phyloP scores from a whole-genome alignment of 2,329 filamentous ascomycete genomes.

The Penicillium sp. region DNA sequence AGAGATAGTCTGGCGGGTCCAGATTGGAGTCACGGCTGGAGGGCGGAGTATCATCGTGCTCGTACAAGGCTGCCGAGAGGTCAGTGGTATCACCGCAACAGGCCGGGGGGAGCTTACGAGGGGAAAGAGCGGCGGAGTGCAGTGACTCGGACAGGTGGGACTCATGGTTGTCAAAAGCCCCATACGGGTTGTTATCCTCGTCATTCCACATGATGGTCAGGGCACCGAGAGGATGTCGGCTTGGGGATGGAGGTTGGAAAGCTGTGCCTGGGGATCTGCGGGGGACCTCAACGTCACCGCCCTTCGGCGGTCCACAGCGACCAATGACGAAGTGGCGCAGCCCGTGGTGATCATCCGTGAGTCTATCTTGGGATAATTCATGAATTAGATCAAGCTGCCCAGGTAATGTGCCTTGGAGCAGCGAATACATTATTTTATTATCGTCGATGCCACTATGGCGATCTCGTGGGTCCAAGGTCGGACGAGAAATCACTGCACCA shows the following conservation, averaged over 20 bases:
- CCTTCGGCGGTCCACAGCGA: slow-evolving; percentile 3
- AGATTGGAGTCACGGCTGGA: slow-evolving; percentile 71
- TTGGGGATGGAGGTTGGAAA: slow-evolving; percentile 15
- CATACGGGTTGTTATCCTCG: slow-evolving; percentile 97
- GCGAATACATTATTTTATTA: too few species aligned
- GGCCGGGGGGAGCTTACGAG: slow-evolving; percentile 48
- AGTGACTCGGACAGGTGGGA: slow-evolving; percentile 69
- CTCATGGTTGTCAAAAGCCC: slow-evolving; percentile 86
- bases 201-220: slow-evolving; percentile 85
- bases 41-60: slow-evolving; percentile 61
- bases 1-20: slow-evolving; percentile 59
- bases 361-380: background rate
- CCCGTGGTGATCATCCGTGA: background rate
- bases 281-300: slow-evolving; percentile 22
- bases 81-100: slow-evolving; percentile 6
- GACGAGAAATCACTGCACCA: background rate
- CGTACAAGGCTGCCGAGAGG: slow-evolving; percentile 51
- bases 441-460: too few species aligned
- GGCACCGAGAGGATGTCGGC: background rate
- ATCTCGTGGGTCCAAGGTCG: too few species aligned
- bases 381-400: too few species aligned
- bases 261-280: slow-evolving; percentile 25
- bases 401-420: too few species aligned
- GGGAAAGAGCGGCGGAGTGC: slow-evolving; percentile 53
- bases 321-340: slow-evolving; percentile 1